Evolutionary conservation across 352 stramenopile genomes (phyloP).

Genomic region (Phytophthora quininea): DNA sequence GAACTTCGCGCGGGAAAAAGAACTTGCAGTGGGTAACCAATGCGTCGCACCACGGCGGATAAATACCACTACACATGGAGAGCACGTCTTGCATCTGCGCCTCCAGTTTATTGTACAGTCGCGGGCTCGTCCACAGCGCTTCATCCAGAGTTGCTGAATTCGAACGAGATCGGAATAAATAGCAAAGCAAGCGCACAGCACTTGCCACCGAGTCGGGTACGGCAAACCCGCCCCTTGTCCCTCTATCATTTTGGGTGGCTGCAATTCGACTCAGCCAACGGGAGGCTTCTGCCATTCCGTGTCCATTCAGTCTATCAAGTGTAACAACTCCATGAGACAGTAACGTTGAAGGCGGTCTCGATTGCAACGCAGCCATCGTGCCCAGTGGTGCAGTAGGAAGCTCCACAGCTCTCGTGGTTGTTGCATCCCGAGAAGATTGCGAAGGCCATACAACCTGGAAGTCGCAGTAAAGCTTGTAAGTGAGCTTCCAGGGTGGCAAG

Average conservation of each 20-base stretch:
- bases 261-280: constrained; percentile 32
- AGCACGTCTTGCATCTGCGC: constrained; percentile 83
- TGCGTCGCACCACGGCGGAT: constrained; percentile 78
- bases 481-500: constrained; percentile 75
- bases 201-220: constrained; percentile 45
- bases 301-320: constrained; percentile 26
- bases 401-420: neutral
- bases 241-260: constrained; percentile 13
- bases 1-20: constrained; percentile 77
- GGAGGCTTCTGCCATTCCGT: constrained; percentile 21
- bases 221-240: constrained; percentile 7
- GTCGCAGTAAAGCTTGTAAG: constrained; percentile 77
- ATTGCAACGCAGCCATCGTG: constrained; percentile 21
- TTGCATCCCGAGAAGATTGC: constrained; percentile 15
- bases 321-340: constrained; percentile 27
- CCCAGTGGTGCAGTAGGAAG: constrained; percentile 10
- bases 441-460: constrained; percentile 66
- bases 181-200: constrained; percentile 60
- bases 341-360: constrained; percentile 15
- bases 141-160: constrained; percentile 33
- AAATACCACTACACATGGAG: constrained; percentile 83
- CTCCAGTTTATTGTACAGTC: constrained; percentile 82
- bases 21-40: constrained; percentile 83
- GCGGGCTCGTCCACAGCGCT: constrained; percentile 71
- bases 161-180: constrained; percentile 59